Evolutionary conservation across 306 rosid species (phyloP), one percentile per base, ranked within the genome.

Genomic region (Morella rubra): DNA sequence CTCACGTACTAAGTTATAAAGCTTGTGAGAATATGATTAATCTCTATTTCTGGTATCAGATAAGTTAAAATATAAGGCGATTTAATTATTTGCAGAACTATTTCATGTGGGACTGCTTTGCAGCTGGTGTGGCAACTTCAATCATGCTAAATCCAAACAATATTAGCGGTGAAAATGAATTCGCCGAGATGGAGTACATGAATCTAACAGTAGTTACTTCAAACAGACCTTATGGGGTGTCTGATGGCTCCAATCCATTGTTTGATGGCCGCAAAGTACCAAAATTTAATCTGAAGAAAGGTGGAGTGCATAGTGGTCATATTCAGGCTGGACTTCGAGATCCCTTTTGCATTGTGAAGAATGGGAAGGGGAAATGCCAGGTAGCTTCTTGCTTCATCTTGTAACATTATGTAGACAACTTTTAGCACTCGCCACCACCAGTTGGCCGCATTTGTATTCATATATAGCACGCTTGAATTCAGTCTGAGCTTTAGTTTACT

Each of bases 221-320:
- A 47, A 95, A 95, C 79, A 70, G 87, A 75, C 98, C 98, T 20
- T 92, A 92, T 81, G 97, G 96, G 7, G 61, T 83, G 49, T 78
- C 79, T 65, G 93, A 92, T 84, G 97, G 97, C 42, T 92, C 98
- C 55, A 92, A 95, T 81, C 98, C 98, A 53, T 79, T 90, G 72
- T 85, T 90, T 77, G 83, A 90, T 81, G 87, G 81, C 46, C 84
- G 51, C 18, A 60, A 76, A 82, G 81, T 83, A 78, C 96, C 95
- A 0, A 89, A 85, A 78, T 95, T 95, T 77, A 82, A 80, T 52
- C 64, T 95, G 42, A 24, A 81, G 60, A 86, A 78, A 76, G 89
- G 89, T 32, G 97, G 97, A 18, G 97, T 92, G 9, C 97, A 90
- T 80, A 92, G 93, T 77, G 98, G 98, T 37, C 98, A 95, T 75